Base-by-base conservation (phyloP, 2,329 filamentous ascomycete genomes). In the Aspergillus aculeatus region DNA sequence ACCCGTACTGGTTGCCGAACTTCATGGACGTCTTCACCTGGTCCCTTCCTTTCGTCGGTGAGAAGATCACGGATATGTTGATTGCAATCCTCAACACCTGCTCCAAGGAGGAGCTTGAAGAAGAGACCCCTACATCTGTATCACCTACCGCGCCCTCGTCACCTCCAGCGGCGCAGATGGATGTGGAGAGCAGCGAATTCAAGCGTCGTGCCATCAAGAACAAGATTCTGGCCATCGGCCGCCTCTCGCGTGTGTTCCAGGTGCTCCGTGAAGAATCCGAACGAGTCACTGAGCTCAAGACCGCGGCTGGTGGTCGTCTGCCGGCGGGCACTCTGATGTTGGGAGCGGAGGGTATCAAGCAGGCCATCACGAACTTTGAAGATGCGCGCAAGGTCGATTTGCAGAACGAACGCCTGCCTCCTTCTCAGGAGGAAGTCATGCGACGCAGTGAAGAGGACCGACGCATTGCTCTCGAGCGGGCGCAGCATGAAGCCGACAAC, bases 1-100 rank as follows among this genome's bases (percentile, higher is more conserved):
- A 99, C 77, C 95, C 95, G 6, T 99, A 99, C 83, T 99, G 95
- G 95, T 86, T 99, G 52, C 95, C 95, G 57, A 99, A 99, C 82
- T 99, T 99, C 75, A 99, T 99, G 95, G 95, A 99, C 73, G 95
- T 99, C 64, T 99, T 99, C 75, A 99, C 95, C n/a, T 99, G 95
- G 95, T 99, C 95, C 35, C 83, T 99, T 62, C 95, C 95, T 0
- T 99, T 99, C 78, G 95, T 99, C 24, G 94, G 95, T 63, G 95
- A 99, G 79, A 99, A 99, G 84, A 93, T 99, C 72, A 98, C 95
- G 19, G 95, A 99, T 73, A 99, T 99, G 95, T 87, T 99, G 66
- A 97, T 99, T 74, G 94, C 93, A 47, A 99, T 99, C 72, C 83
- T 99, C 68, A 97, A 96, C 82, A 98, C 92, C 19, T 98, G 93